phyloP scores from a whole-genome alignment of 1,139 yeast genomes.

The Scheffersomyces segobiensis region DNA sequence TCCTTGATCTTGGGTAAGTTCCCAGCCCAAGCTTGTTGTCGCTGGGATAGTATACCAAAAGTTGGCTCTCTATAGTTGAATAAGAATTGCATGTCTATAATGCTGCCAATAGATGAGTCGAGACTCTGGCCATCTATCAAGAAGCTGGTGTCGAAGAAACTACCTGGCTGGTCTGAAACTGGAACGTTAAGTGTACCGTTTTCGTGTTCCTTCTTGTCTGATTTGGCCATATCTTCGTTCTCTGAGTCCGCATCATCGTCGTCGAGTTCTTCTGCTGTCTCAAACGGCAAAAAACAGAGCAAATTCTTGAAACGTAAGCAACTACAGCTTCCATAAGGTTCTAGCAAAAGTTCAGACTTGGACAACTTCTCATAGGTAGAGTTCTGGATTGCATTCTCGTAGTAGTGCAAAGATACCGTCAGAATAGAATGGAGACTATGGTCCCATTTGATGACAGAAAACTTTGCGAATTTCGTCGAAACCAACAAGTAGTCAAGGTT shows the following conservation, averaged over 20 bases:
- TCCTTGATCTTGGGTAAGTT: conserved; percentile 61
- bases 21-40: conserved; percentile 76
- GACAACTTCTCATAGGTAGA: conserved; percentile 49
- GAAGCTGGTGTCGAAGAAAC: conserved; percentile 51
- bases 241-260: conserved; percentile 35
- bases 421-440: conserved; percentile 47
- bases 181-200: conserved; percentile 8
- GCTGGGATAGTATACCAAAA: conserved; percentile 66
- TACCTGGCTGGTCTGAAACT: conserved; percentile 5
- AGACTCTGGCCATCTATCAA: conserved; percentile 58
- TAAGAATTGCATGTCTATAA: conserved; percentile 69
- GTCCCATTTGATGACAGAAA: conserved; percentile 79
- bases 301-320: conserved; percentile 70
- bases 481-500: conserved; percentile 62
- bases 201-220: conserved; percentile 9
- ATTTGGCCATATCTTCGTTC: conserved; percentile 19
- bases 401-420: conserved; percentile 83
- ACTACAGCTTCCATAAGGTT: conserved; percentile 64
- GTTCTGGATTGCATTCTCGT: conserved; percentile 66
- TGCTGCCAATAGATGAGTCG: conserved; percentile 56
- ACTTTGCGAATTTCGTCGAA: conserved; percentile 73
- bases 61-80: conserved; percentile 80
- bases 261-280: conserved; percentile 43
- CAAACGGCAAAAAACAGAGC: conserved; percentile 74
- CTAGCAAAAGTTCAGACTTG: conserved; percentile 57